Conservation (phyloP, 1,139 yeast species). For the Keqinozyma sinolaborantium region DNA sequence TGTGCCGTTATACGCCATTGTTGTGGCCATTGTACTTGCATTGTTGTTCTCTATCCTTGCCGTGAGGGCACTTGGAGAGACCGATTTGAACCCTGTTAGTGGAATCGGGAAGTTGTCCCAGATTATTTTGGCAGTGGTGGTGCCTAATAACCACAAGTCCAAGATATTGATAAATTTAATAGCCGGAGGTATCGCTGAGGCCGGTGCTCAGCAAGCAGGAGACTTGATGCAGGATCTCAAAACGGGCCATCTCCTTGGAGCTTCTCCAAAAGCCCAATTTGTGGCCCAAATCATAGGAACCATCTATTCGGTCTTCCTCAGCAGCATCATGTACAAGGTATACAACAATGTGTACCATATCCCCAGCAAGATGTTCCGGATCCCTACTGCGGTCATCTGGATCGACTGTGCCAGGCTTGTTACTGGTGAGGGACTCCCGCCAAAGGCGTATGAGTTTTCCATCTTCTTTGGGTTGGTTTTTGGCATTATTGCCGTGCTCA, state of each 20-base stretch:
- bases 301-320: conserved; percentile 71
- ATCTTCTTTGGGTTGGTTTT: conserved; percentile 64
- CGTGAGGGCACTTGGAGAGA: conserved; percentile 92
- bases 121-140: conserved; percentile 73
- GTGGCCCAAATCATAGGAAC: conserved; percentile 88
- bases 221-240: conserved; percentile 96
- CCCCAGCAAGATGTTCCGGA: conserved; percentile 75
- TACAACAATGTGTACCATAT: conserved; percentile 80
- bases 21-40: conserved; percentile 70
- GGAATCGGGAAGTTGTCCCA: conserved; percentile 96
- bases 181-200: conserved; percentile 97
- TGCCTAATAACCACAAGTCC: conserved; percentile 77
- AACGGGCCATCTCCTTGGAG: conserved; percentile 89
- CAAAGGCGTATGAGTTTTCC: conserved; percentile 66
- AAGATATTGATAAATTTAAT: conserved; percentile 79
- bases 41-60: conserved; percentile 78
- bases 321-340: conserved; percentile 77
- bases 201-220: conserved; percentile 99
- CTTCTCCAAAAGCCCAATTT: conserved; percentile 90
- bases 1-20: conserved; percentile 68
- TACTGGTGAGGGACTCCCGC: conserved; percentile 88
- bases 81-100: conserved; percentile 94
- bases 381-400: conserved; percentile 97
- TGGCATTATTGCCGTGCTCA: conserved; percentile 63
- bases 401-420: conserved; percentile 92